Conservation (phyloP, 2,329 filamentous ascomycete species). For the Penicillium brasilianum region DNA sequence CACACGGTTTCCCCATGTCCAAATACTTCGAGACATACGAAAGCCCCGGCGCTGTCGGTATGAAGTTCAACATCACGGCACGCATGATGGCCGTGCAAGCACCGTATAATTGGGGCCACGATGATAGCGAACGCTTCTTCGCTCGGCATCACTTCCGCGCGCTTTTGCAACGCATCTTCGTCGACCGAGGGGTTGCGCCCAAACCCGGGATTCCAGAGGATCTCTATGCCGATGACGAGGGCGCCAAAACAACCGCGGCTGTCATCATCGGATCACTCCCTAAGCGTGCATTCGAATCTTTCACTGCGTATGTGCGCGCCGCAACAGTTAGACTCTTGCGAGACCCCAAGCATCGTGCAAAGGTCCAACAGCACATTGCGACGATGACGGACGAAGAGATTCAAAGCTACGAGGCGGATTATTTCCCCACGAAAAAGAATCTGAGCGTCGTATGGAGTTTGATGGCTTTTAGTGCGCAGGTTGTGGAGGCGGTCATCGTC, state of each 20-base stretch:
- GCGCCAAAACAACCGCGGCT: conserved; percentile 64
- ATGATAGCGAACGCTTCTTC: conserved; percentile 87
- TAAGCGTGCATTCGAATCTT: conserved; percentile 77
- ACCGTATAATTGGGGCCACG: conserved; percentile 83
- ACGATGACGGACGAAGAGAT: conserved; percentile 77
- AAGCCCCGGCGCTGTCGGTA: conserved; percentile 62
- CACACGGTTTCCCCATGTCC: conserved; percentile 94
- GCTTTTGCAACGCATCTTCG: conserved; percentile 86
- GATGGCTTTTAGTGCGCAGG: conserved; percentile 92
- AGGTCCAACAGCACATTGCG: conserved; percentile 69
- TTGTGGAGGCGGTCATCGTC: conserved; percentile 89
- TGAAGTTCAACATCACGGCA: conserved; percentile 92
- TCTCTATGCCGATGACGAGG: conserved; percentile 36
- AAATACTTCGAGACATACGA: conserved; percentile 64
- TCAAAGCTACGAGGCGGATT: conserved; percentile 69
- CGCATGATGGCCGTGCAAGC: conserved; percentile 99
- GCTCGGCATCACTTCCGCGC: conserved; percentile 91
- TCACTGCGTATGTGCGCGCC: conserved; percentile 77
- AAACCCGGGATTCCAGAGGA: conserved; percentile 51
- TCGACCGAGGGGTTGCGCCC: conserved; percentile 78
- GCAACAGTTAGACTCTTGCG: conserved; percentile 75
- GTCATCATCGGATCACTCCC: conserved; percentile 83
- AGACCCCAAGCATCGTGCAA: conserved; percentile 63
- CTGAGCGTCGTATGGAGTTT: conserved; percentile 87
- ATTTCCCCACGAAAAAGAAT: conserved; percentile 72